A percentile compares a stretch with the other conserved stretches of the same genome.
These are phyloP conservation scores for Diaporthe amygdali DNA, from an alignment of 2,329 filamentous ascomycete genomes.

Conservation along the genomic window DNA sequence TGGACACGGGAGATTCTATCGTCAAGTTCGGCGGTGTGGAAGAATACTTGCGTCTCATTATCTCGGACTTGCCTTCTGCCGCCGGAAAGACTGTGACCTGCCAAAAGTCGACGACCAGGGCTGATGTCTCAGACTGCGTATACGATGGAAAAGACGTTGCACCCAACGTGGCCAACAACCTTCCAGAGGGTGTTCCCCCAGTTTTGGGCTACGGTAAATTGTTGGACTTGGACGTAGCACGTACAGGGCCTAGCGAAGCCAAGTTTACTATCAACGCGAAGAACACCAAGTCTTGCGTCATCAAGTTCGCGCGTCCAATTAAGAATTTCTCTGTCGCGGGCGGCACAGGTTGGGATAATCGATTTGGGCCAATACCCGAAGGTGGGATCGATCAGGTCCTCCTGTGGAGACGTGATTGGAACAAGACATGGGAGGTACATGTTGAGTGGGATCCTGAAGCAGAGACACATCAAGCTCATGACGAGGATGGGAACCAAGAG, in stretches of 20 bases:
- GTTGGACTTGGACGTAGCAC: constrained; percentile 68
- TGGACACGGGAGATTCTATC: constrained; percentile 72
- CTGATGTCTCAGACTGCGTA: constrained; percentile 65
- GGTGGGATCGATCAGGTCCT: constrained; percentile 71
- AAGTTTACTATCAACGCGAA: constrained; percentile 70
- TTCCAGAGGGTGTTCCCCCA: constrained; percentile 45
- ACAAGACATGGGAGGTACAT: constrained; percentile 76
- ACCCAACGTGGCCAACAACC: constrained; percentile 65
- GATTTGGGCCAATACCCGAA: constrained; percentile 68
- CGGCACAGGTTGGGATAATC: constrained; percentile 61
- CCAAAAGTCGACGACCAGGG: constrained; percentile 46
- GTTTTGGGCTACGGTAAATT: constrained; percentile 58
- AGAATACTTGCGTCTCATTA: constrained; percentile 69
- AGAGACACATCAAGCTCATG: constrained; percentile 22
- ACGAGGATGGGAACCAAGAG: constrained; percentile 23
- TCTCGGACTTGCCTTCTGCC: constrained; percentile 73
- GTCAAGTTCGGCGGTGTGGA: constrained; percentile 74
- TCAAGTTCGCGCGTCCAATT: constrained; percentile 75
- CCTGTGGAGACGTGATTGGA: constrained; percentile 84
- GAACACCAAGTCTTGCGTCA: constrained; percentile 79
- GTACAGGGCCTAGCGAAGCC: constrained; percentile 49
- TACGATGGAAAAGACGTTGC: constrained; percentile 68
- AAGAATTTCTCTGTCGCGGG: constrained; percentile 67
- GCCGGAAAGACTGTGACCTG: constrained; percentile 66
- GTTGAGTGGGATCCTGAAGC: constrained; percentile 62